Evolutionary conservation across 2,329 filamentous ascomycete genomes (phyloP).

Genomic region (Alternaria panax): DNA sequence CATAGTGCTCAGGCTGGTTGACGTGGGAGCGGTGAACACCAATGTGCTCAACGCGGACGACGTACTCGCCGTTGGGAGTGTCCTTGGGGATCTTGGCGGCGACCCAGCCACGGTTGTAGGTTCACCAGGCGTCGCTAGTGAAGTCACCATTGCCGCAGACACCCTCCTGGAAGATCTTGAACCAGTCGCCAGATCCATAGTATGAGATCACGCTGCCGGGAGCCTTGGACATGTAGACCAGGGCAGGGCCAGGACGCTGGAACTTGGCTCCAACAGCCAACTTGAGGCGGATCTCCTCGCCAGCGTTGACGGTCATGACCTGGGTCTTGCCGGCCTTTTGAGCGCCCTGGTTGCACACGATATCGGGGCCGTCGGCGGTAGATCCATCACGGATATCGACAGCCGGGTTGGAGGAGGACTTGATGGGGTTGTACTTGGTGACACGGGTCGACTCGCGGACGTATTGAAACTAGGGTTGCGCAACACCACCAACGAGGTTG

Average conservation of each 20-base stretch:
- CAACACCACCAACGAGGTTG: conserved; percentile 21
- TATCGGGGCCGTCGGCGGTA: conserved; percentile 30
- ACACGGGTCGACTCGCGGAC: conserved; percentile 28
- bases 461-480: conserved; percentile 29
- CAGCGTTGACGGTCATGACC: conserved; percentile 31
- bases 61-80: conserved; percentile 54
- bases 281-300: conserved; percentile 28
- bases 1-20: conserved; percentile 53
- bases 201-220: conserved; percentile 28
- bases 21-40: conserved; percentile 39
- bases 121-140: conserved; percentile 32
- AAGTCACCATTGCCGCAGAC: conserved; percentile 29
- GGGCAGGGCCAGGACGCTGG: conserved; percentile 33
- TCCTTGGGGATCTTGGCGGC: conserved; percentile 48
- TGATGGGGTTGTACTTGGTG: conserved; percentile 37
- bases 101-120: conserved; percentile 31
- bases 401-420: conserved; percentile 22
- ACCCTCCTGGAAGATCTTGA: conserved; percentile 40
- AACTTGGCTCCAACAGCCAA: conserved; percentile 33
- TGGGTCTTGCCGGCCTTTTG: conserved; percentile 26
- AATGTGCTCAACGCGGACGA: conserved; percentile 56
- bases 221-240: conserved; percentile 42
- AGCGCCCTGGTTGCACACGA: conserved; percentile 35
- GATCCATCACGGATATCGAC: conserved; percentile 31
- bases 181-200: conserved; percentile 39